phyloP scores from a whole-genome alignment of 176 grass and related monocot species.

The Rhipidocladum racemiflorum region DNA sequence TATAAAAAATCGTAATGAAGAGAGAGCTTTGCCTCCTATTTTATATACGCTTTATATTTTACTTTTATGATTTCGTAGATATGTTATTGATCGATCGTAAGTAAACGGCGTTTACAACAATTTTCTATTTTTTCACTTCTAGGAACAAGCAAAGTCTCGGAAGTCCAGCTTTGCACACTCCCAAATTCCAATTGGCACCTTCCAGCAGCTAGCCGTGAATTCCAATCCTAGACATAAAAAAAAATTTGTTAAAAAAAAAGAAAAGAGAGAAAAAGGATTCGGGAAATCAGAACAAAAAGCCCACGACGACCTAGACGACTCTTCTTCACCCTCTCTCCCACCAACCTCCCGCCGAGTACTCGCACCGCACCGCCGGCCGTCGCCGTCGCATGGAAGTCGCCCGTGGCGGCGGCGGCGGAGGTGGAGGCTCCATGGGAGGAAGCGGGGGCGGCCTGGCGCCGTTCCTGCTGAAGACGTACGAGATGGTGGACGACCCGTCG shows the following conservation, averaged over 20 bases:
- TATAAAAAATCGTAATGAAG: too few species aligned
- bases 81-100: too few species aligned
- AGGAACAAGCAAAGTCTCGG: neutral
- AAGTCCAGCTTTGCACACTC: neutral
- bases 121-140: too few species aligned
- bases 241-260: neutral
- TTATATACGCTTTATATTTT: too few species aligned
- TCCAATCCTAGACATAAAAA: neutral
- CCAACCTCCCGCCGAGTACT: neutral
- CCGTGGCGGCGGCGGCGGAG: neutral
- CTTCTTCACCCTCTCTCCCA: neutral
- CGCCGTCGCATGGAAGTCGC: conserved; percentile 30
- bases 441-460: conserved; percentile 65
- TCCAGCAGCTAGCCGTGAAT: neutral
- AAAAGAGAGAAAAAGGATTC: neutral
- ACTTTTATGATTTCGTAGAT: too few species aligned
- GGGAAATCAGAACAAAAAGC: neutral
- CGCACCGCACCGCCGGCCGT: neutral
- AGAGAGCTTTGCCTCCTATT: too few species aligned
- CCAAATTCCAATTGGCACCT: neutral
- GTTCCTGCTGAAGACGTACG: conserved; percentile 91
- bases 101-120: too few species aligned
- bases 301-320: neutral
- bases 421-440: conserved; percentile 12
- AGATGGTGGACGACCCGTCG: conserved; percentile 86